Evolutionary conservation across 2,329 filamentous ascomycete species (phyloP).

Genomic region (Diaporthe caulivora): DNA sequence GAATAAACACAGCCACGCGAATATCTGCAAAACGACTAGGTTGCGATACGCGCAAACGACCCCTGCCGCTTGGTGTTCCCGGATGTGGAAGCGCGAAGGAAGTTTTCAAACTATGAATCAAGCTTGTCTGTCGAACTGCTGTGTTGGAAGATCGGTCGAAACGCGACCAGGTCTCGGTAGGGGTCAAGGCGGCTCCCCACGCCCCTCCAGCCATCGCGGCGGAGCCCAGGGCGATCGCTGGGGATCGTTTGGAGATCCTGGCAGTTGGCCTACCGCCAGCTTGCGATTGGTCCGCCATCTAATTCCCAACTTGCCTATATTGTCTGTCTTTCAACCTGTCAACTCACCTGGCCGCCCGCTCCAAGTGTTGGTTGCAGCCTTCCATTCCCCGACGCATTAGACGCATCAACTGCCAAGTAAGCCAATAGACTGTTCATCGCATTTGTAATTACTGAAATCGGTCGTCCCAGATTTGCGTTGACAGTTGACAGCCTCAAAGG

Average conservation of each 20-base stretch:
- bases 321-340: neutral
- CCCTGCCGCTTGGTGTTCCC: conserved; percentile 26
- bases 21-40: neutral
- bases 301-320: neutral
- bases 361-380: neutral
- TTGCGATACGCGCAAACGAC: conserved; percentile 5
- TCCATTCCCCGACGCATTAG: conserved; percentile 3
- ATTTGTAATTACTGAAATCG: conserved; percentile 15
- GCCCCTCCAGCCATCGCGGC: neutral
- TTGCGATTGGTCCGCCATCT: conserved; percentile 24
- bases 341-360: neutral
- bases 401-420: conserved; percentile 24
- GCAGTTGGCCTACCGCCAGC: neutral
- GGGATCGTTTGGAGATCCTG: conserved; percentile 16
- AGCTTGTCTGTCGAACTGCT: conserved; percentile 24
- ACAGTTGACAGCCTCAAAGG: conserved; percentile 24
- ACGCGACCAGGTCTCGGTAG: conserved; percentile 26
- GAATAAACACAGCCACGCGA: conserved; percentile 25
- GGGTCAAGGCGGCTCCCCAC: conserved; percentile 29
- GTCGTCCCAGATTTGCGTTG: conserved; percentile 29
- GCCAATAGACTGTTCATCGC: conserved; percentile 23
- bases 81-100: neutral
- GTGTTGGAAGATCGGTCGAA: conserved; percentile 39
- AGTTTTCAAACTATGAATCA: conserved; percentile 12
- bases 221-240: conserved; percentile 11